These are phyloP conservation scores for Claviceps sp. DNA, from an alignment of 2,329 filamentous ascomycete species.

Conservation along the genomic window DNA sequence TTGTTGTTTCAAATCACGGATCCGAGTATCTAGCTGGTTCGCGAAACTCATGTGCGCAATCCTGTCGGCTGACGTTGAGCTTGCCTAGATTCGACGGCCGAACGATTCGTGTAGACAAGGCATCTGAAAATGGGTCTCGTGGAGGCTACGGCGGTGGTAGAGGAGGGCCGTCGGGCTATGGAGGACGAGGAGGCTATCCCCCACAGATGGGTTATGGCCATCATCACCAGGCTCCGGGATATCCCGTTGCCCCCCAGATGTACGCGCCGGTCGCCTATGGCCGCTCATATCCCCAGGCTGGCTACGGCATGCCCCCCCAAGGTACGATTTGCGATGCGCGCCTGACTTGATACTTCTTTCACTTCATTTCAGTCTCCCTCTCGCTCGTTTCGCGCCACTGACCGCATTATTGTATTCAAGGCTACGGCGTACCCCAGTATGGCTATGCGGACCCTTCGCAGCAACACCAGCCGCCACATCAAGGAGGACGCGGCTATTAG, in stretches of 20 bases:
- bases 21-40: constrained; percentile 1
- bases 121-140: constrained; percentile 62
- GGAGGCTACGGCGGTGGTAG: constrained; percentile 26
- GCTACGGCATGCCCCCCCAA: constrained; percentile 25
- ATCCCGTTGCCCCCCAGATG: constrained; percentile 22
- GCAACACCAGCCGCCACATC: constrained; percentile 10
- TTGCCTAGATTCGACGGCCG: constrained; percentile 73
- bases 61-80: constrained; percentile 2
- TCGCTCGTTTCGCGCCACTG: not conserved
- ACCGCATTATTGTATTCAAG: constrained; percentile 9
- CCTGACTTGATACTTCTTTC: not conserved
- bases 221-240: constrained; percentile 24
- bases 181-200: constrained; percentile 32
- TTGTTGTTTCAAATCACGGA: not conserved
- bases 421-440: constrained; percentile 26
- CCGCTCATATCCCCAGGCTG: constrained; percentile 24
- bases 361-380: not conserved
- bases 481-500: constrained; percentile 13
- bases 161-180: constrained; percentile 26
- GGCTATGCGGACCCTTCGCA: constrained; percentile 24
- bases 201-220: constrained; percentile 24
- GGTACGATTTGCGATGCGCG: constrained; percentile 17
- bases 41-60: not conserved
- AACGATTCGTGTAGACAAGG: constrained; percentile 89
- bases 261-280: constrained; percentile 24